Evolutionary conservation across 805 yeast genomes (phyloP).

Genomic region (Saccharomycopsis capsularis): DNA sequence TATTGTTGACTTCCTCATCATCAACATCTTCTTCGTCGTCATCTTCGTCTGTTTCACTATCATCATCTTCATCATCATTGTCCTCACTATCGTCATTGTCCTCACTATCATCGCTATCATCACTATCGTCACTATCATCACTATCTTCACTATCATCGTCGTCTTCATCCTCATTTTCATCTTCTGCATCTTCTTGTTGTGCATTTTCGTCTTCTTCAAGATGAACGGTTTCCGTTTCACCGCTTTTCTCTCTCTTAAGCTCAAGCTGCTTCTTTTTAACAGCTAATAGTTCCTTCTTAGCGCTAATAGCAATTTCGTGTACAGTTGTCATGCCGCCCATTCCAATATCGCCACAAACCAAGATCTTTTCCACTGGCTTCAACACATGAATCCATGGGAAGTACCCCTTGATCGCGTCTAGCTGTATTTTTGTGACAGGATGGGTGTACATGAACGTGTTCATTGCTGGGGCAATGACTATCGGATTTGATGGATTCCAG

Average conservation of each 20-base stretch:
- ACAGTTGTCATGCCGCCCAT: slow-evolving; percentile 93
- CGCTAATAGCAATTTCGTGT: slow-evolving; percentile 68
- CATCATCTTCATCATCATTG: slow-evolving; percentile 12
- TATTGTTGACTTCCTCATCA: not conserved
- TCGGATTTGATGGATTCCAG: slow-evolving; percentile 71
- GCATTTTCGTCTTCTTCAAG: not conserved
- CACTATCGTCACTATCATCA: slow-evolving; percentile 10
- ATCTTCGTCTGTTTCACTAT: slow-evolving; percentile 8
- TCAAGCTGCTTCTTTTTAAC: slow-evolving; percentile 23
- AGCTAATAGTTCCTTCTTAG: slow-evolving; percentile 33
- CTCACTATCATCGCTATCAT: slow-evolving; percentile 10
- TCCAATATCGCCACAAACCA: slow-evolving; percentile 77
- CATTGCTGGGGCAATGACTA: slow-evolving; percentile 79
- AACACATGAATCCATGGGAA: slow-evolving; percentile 69
- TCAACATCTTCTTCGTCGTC: slow-evolving; percentile 10
- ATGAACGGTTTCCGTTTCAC: slow-evolving; percentile 13
- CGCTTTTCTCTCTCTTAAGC: slow-evolving; percentile 9
- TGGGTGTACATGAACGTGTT: slow-evolving; percentile 79
- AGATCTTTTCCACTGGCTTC: slow-evolving; percentile 76
- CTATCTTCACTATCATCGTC: slow-evolving; percentile 18
- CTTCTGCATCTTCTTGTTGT: slow-evolving; percentile 8
- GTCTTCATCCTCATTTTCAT: slow-evolving; percentile 23
- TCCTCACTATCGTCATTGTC: slow-evolving; percentile 8
- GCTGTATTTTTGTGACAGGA: slow-evolving; percentile 68
- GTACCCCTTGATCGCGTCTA: slow-evolving; percentile 54